These are phyloP conservation scores for Chrysoporthe deuterocubensis DNA, from an alignment of 2,329 filamentous ascomycete species.

Conservation along the genomic window DNA sequence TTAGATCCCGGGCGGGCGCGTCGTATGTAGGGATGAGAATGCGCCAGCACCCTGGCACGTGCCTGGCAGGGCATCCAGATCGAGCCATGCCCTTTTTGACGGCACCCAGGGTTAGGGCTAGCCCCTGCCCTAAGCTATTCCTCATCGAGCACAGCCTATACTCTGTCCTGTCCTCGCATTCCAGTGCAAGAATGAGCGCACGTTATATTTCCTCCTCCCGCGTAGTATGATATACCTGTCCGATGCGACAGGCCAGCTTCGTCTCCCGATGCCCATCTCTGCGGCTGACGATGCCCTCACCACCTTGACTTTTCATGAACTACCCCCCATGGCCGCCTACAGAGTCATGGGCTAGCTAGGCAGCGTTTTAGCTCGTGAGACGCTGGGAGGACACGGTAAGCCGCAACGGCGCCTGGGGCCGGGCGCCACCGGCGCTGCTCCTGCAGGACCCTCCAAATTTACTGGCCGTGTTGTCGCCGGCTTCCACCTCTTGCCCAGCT, in stretches of 20 bases:
- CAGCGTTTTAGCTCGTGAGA: slow-evolving; percentile 2
- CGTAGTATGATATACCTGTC: too few relatives aligned
- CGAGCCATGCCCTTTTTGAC: too few relatives aligned
- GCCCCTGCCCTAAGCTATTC: too few relatives aligned
- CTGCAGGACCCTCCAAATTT: slow-evolving; percentile 12
- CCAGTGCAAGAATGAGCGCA: too few relatives aligned
- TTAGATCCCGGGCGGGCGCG: slow-evolving; percentile 11
- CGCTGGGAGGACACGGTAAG: slow-evolving; percentile 29
- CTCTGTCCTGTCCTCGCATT: too few relatives aligned
- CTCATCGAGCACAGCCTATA: too few relatives aligned
- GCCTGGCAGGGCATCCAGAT: too few relatives aligned
- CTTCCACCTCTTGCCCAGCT: slow-evolving; percentile 9
- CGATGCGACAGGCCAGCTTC: neutral
- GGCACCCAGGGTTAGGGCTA: neutral
- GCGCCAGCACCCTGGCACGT: too few relatives aligned
- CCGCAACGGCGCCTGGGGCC: slow-evolving; percentile 24
- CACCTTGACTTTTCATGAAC: neutral
- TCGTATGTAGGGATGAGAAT: neutral
- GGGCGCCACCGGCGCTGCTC: neutral
- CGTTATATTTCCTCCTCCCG: too few relatives aligned
- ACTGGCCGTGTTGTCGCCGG: slow-evolving; percentile 1
- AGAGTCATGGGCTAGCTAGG: neutral
- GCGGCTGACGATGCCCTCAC: neutral
- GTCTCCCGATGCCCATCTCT: neutral
- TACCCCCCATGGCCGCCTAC: neutral